A percentile compares a stretch with the other conserved stretches of the same genome.
These are phyloP conservation scores for Pichia sp. DNA, from an alignment of 1,139 yeast species.

Conservation along the genomic window DNA sequence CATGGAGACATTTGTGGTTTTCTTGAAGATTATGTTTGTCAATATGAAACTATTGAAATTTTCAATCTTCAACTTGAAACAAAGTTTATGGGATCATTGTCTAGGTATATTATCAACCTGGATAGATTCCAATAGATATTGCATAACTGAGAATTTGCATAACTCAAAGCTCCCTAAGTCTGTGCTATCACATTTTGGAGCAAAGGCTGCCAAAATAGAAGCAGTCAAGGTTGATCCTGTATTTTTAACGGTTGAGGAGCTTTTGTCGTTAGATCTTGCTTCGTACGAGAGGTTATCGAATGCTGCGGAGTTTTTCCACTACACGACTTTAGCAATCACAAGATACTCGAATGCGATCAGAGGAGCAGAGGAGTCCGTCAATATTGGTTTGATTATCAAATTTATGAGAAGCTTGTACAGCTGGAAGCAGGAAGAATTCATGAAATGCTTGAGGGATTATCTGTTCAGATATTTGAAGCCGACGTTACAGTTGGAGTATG, in stretches of 20 bases:
- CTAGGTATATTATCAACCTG: constrained; percentile 10
- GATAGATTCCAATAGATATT: constrained; percentile 16
- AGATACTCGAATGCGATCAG: constrained; percentile 26
- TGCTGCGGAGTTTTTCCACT: constrained; percentile 30
- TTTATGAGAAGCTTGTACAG: constrained; percentile 28
- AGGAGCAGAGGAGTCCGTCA: constrained; percentile 17
- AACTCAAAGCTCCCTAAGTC: neutral
- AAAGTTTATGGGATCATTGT: constrained; percentile 8
- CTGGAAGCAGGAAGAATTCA: constrained; percentile 31
- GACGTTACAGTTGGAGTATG: constrained; percentile 31
- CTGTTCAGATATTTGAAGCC: constrained; percentile 27
- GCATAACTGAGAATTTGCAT: constrained; percentile 7
- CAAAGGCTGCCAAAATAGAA: neutral
- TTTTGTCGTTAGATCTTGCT: constrained; percentile 23
- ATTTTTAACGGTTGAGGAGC: constrained; percentile 18
- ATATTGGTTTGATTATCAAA: constrained; percentile 13
- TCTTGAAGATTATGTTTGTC: constrained; percentile 21
- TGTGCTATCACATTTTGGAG: neutral
- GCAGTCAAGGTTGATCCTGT: neutral
- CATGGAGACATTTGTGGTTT: constrained; percentile 13
- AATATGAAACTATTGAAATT: constrained; percentile 20
- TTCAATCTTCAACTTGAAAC: constrained; percentile 10
- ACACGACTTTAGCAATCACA: constrained; percentile 23
- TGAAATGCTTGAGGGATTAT: constrained; percentile 27
- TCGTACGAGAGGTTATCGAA: constrained; percentile 27